These are phyloP conservation scores for Musa troglodytarum DNA, from an alignment of 176 grass and related monocot genomes.

Conservation along the genomic window DNA sequence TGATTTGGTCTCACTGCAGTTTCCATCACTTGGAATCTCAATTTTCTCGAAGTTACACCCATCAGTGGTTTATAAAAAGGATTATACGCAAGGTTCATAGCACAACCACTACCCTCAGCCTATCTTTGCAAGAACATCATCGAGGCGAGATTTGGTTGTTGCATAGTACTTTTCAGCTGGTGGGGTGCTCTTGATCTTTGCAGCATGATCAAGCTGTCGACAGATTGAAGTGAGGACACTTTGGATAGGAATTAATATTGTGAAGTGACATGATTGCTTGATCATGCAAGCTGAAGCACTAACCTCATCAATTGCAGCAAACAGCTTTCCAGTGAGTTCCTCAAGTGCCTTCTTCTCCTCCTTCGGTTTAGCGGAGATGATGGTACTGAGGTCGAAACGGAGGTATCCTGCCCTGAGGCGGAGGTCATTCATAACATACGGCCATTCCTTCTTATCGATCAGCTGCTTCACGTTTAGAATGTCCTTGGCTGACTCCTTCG, in stretches of 20 bases:
- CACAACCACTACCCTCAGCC: constrained; percentile 36
- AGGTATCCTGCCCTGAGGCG: constrained; percentile 62
- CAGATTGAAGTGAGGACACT: background rate
- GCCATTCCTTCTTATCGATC: constrained; percentile 96
- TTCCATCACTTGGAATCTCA: background rate
- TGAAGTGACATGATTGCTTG: background rate
- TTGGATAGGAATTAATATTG: background rate
- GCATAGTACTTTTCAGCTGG: constrained; percentile 72
- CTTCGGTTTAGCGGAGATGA: constrained; percentile 74
- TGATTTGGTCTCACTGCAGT: background rate
- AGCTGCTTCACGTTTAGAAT: constrained; percentile 69
- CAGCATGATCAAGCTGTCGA: constrained; percentile 85
- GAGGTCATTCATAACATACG: constrained; percentile 77
- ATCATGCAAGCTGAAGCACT: background rate
- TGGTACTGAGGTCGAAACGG: constrained; percentile 78
- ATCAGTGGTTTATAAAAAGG: constrained; percentile 23
- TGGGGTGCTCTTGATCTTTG: constrained; percentile 80
- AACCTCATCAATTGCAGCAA: constrained; percentile 62
- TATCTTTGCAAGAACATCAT: constrained; percentile 71
- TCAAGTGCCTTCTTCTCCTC: constrained; percentile 86
- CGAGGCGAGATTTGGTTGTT: constrained; percentile 42
- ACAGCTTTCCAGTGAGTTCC: constrained; percentile 61
- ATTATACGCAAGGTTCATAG: too few relatives aligned
- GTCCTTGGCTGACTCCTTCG: constrained; percentile 76
- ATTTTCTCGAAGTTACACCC: background rate